Base-by-base conservation (phyloP, 2,329 filamentous ascomycete species). In the Epichloe coenophiala region DNA sequence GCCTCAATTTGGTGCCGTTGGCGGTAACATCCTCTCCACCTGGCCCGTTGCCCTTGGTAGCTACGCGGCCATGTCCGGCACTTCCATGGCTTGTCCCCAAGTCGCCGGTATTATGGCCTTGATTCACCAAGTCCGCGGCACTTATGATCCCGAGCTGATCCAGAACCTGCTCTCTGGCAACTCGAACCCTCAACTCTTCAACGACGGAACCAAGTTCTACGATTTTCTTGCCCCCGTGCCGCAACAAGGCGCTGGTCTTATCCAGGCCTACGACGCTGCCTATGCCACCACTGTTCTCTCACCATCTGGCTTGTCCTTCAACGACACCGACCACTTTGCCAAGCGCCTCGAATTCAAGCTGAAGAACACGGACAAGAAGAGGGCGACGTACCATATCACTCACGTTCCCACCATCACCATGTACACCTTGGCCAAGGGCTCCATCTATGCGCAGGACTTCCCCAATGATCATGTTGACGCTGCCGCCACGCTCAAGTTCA, bases 11-110 rank as follows among this genome's bases (percentile, higher is more conserved):
- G 73, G 71, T n/a, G 68, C 75, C 1, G 74, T 77, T 3, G 78
- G 79, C 37, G 76, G 76, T 45, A 69, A 70, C 47, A 80, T 83
- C 44, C 62, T 83, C 27, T 80, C 77, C 9, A 81, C 78, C 0
- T 82, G 69, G 55, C 77, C 75, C 0, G 53, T 59, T 3, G 62
- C 63, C 3, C 58, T 67, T 35, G 74, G 73, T 23, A 63, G 65
- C 33, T 83, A 80, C 48, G 71, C 69, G 21, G 70, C 80, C 1
- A 62, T 72, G 27, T 78, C 68, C 36, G 78, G 78, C 12, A 81
- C 77, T 0, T 81, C 77, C 1, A 83, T 84, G 80, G 71, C 78
- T 3, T 74, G 72, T 36, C 78, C 79, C 7, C 69, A 78, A 13
- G 66, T 73, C 5, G 76, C 78, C 4, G 80, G 70, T 36, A 71